phyloP scores from a whole-genome alignment of 495 filamentous ascomycete species.

The Penicillium nucicola region DNA sequence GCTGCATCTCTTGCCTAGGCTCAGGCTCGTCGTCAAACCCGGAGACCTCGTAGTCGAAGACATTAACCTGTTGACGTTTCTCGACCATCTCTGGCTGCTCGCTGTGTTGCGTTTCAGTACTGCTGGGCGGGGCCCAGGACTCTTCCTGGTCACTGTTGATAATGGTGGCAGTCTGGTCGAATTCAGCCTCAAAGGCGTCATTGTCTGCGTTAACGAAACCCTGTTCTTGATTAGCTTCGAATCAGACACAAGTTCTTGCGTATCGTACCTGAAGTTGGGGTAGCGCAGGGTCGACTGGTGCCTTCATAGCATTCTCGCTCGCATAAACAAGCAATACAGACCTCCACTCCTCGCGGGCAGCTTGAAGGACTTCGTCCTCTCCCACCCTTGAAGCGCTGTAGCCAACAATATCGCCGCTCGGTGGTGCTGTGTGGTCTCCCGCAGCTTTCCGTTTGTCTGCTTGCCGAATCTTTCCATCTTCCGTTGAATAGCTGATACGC shows the following conservation, averaged over 20 bases:
- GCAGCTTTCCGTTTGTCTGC: slow-evolving; percentile 23
- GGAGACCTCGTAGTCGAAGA: slow-evolving; percentile 42
- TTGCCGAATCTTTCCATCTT: slow-evolving; percentile 42
- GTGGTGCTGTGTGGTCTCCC: slow-evolving; percentile 12
- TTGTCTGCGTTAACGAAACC: slow-evolving; percentile 49
- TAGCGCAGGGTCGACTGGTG: slow-evolving; percentile 29
- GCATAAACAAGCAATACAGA: slow-evolving; percentile 52
- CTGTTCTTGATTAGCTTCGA: slow-evolving; percentile 20
- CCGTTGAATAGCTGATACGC: slow-evolving; percentile 50
- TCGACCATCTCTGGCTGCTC: slow-evolving; percentile 8
- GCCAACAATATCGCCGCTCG: slow-evolving; percentile 38
- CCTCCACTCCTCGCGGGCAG: slow-evolving; percentile 48
- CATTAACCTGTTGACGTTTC: slow-evolving; percentile 29
- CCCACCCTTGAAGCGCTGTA: slow-evolving; percentile 45
- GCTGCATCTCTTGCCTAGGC: slow-evolving; percentile 38
- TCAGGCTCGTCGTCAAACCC: slow-evolving; percentile 30
- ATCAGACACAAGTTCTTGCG: background rate
- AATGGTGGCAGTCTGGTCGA: slow-evolving; percentile 18
- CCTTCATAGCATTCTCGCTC: slow-evolving; percentile 40
- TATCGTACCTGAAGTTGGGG: slow-evolving; percentile 39
- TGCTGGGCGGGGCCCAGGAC: background rate
- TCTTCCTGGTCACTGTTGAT: slow-evolving; percentile 4
- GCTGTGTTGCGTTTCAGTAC: background rate
- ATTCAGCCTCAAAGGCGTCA: slow-evolving; percentile 42
- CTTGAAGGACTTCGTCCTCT: slow-evolving; percentile 50